Base-by-base conservation (phyloP, 331 rosid species). In the Rosa hybrid region DNA sequence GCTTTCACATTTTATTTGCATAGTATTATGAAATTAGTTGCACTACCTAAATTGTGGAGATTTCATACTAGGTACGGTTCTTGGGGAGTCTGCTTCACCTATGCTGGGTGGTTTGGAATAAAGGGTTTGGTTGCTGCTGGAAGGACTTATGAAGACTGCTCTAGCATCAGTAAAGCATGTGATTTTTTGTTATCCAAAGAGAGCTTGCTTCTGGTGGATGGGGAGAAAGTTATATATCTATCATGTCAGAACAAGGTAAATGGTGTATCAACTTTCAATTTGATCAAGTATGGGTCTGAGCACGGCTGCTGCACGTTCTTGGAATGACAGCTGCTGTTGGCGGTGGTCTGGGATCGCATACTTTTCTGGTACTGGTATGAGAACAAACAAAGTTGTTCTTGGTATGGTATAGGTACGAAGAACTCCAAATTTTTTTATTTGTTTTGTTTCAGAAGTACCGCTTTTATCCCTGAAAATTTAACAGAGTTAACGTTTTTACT, bases 31-130 rank as follows among this genome's bases (percentile, higher is more conserved):
- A 54, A 14, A n/a, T 27, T 42, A 68, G 78, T 45, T 59, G n/a
- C 57, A 25, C 4, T 12, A 25, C 25, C 64, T 72, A 38, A 75
- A 63, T 2, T 67, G 27, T 18, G 65, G 56, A 69, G 13, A 23
- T 45, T 76, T 75, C 57, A 23, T 81, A 14, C 39, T 76, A 84
- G 87, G 87, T 84, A 77, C 8, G 87, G 87, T 71, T 84, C 82
- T 5, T 84, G 87, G 87, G 87, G 87, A 50, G 77, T 84, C 63
- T 84, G 84, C 82, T 84, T 80, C 82, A 80, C 87, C 53, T 84
- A 84, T 84, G 87, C 84, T 72, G 82, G 87, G 34, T 84, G 87
- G 87, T 84, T 84, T 56, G 87, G 87, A 42, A 77, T 84, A 71
- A 80, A 38, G 62, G 87, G 87, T 49, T 53, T 84, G 77, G 53